Percentiles rank a stretch among this genome's conserved stretches.
These are phyloP conservation scores for Epithele typhae DNA, from an alignment of 768 basidiomycete genomes.

Conservation along the genomic window DNA sequence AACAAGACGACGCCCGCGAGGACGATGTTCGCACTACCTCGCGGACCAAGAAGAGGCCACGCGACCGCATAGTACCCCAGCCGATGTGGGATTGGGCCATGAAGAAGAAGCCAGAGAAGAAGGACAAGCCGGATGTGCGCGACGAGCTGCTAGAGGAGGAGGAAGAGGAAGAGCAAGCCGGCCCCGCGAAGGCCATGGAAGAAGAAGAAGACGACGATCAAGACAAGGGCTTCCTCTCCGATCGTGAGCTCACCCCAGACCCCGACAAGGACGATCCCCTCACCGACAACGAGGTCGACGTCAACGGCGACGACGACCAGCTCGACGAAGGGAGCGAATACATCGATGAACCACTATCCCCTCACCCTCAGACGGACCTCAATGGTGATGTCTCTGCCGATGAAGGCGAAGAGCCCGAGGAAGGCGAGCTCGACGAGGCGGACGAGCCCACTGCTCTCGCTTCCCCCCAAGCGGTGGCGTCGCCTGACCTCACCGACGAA, in stretches of 20 bases:
- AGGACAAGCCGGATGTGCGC: slow-evolving; percentile 30
- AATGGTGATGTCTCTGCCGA: slow-evolving; percentile 23
- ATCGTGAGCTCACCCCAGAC: slow-evolving; percentile 6
- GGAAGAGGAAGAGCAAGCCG: slow-evolving; percentile 42
- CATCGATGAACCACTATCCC: slow-evolving; percentile 15
- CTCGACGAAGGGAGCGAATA: slow-evolving; percentile 23
- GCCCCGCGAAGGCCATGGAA: slow-evolving; percentile 52
- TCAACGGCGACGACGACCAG: slow-evolving; percentile 14
- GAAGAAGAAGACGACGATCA: slow-evolving; percentile 56
- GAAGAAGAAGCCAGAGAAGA: slow-evolving; percentile 29
- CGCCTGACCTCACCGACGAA: slow-evolving; percentile 30
- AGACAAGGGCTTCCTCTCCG: slow-evolving; percentile 27
- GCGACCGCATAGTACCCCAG: slow-evolving; percentile 65
- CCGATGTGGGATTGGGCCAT: slow-evolving; percentile 87
- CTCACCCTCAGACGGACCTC: slow-evolving; percentile 10
- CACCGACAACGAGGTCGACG: slow-evolving; percentile 15
- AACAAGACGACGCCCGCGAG: slow-evolving; percentile 46
- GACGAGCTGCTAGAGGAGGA: slow-evolving; percentile 35
- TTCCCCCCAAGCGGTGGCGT: slow-evolving; percentile 15
- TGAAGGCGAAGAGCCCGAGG: slow-evolving; percentile 29
- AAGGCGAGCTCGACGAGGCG: slow-evolving; percentile 21
- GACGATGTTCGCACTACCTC: slow-evolving; percentile 20
- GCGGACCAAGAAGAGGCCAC: slow-evolving; percentile 26
- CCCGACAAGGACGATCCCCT: slow-evolving; percentile 14
- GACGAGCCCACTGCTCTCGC: slow-evolving; percentile 14